Percentiles rank a stretch among this genome's conserved stretches.
phyloP scores from a whole-genome alignment of 345 rosid species.

The Syzygium grande region DNA sequence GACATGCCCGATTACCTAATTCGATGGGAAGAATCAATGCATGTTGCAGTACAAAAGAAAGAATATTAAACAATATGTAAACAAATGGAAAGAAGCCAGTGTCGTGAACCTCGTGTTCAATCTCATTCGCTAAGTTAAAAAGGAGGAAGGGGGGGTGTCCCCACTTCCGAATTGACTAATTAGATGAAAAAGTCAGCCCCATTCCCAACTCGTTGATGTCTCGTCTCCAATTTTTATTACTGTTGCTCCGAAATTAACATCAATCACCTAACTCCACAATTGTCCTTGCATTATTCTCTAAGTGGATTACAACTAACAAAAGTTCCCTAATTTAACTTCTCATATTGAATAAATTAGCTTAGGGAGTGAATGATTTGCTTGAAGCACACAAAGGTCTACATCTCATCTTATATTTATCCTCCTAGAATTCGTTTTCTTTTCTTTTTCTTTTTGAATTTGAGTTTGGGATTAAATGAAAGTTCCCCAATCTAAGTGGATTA shows the following conservation, averaged over 20 bases:
- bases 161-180: constrained; percentile 5
- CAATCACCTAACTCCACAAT: not conserved
- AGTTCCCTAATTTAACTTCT: not conserved
- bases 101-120: constrained; percentile 14
- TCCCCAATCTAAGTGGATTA: too few relatives aligned
- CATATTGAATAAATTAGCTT: too few relatives aligned
- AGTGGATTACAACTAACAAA: constrained; percentile 30
- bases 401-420: not conserved
- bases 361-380: too few relatives aligned
- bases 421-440: not conserved
- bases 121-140: not conserved
- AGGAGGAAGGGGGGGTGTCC: not conserved
- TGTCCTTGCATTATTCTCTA: not conserved
- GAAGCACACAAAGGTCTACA: too few relatives aligned
- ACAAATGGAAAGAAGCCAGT: not conserved
- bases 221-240: not conserved
- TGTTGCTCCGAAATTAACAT: not conserved
- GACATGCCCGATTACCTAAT: not conserved
- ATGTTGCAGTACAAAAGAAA: not conserved
- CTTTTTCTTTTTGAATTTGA: not conserved
- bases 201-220: not conserved
- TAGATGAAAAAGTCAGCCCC: not conserved
- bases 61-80: not conserved
- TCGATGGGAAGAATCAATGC: not conserved
- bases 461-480: not conserved